Base-by-base conservation (phyloP, 78 protist genomes). In the Dictyostelium brefeldianum region DNA sequence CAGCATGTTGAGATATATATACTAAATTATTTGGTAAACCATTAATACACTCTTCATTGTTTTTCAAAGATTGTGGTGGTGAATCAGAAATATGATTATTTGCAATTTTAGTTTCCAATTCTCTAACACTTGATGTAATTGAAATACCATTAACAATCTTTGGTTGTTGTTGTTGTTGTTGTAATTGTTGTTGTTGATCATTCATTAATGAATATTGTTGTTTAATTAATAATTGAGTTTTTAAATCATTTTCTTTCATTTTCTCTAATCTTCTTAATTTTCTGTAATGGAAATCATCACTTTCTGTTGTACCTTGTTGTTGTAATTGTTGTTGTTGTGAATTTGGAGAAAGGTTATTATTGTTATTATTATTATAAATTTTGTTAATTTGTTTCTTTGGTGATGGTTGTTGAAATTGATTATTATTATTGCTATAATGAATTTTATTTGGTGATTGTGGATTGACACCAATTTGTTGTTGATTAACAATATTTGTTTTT, bases 1-100 rank as follows among this genome's bases (percentile, higher is more conserved):
- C 99, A 7, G 95, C 93, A 96, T 92, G 97, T 51, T 85, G 41
- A 57, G 70, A 27, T 22, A 98, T 90, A 89, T 92, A 96, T 71
- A 94, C 79, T 5, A 85, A 77, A 64, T 46, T 56, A 10, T 43
- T 14, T 82, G 95, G 89, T 1, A 70, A 8, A 27, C 57, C 90
- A 22, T 4, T 2, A 53, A 4, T 25, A 20, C 3, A 51, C 22
- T 74, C 47, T 1, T 48, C 25, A 14, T 46, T 18, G 25, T 10
- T 5, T 6, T 27, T 22, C 17, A 57, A 20, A 20, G 20, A 27
- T 57, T 57, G 67, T 57, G 67, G 67, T 64, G 73, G 73, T 64
- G 73, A 22, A 20, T 83, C 91, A 9, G 78, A 64, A 57, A 85
- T 85, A 77, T 85, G 83, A 48, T 85, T 85, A 36, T 85, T 85